A percentile compares a stretch with the other conserved stretches of the same genome.
These are phyloP conservation scores for Candida patagonica DNA, from an alignment of 805 yeast species.

Conservation along the genomic window DNA sequence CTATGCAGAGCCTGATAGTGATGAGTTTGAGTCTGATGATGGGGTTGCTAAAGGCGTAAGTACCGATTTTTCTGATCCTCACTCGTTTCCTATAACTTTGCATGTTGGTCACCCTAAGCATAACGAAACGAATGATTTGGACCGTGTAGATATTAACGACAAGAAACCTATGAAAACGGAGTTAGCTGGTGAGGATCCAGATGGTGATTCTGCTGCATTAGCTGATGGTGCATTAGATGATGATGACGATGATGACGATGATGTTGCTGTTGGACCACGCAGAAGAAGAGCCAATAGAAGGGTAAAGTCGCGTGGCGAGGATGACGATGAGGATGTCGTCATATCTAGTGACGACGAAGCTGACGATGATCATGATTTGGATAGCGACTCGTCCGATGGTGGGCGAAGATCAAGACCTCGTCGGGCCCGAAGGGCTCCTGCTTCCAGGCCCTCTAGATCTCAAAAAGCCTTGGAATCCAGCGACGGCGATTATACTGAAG, in stretches of 20 bases:
- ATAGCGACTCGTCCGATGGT: conserved; percentile 2
- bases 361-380: conserved; percentile 3
- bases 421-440: background rate
- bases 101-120: conserved; percentile 11
- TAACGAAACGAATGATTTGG: conserved; percentile 2
- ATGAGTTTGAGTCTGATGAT: conserved; percentile 4
- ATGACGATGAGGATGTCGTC: conserved; percentile 6
- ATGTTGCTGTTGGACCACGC: background rate
- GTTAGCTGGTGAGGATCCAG: conserved; percentile 4
- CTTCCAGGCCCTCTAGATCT: background rate
- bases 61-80: background rate
- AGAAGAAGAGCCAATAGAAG: background rate
- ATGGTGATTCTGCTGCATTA: background rate
- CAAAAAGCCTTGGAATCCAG: background rate
- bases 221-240: conserved; percentile 1
- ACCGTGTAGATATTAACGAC: conserved; percentile 5
- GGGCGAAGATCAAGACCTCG: conserved; percentile 2
- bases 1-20: conserved; percentile 12
- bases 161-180: conserved; percentile 1
- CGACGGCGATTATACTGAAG: conserved; percentile 7
- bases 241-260: conserved; percentile 9
- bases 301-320: background rate
- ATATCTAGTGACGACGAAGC: conserved; percentile 7
- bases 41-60: background rate
- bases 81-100: conserved; percentile 15